A percentile compares a stretch with the other conserved stretches of the same genome.
These are phyloP conservation scores for Thuja plicata DNA, from an alignment of 83 land plant genomes.

Conservation along the genomic window DNA sequence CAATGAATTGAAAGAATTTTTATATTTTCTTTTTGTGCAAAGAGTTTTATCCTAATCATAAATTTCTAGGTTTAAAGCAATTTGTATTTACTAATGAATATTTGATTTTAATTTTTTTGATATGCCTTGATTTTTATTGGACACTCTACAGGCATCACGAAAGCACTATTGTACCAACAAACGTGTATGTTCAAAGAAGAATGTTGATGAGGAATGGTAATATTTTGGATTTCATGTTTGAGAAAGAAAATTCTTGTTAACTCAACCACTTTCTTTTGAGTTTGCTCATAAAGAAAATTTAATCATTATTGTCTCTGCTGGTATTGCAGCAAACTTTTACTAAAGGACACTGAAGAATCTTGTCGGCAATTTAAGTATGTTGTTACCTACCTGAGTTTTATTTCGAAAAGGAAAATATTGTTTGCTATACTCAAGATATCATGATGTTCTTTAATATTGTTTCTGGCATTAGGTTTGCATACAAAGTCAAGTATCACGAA, in stretches of 20 bases:
- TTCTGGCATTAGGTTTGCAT: constrained; percentile 55
- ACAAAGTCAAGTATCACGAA: constrained; percentile 76
- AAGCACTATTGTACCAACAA: constrained; percentile 92
- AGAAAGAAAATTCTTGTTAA: not conserved
- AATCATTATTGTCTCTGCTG: not conserved
- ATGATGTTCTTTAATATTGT: not conserved
- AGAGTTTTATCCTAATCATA: not conserved
- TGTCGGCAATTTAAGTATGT: constrained; percentile 86
- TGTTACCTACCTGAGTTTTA: not conserved
- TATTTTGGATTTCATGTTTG: not conserved
- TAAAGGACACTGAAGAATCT: constrained; percentile 43
- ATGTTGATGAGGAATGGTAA: constrained; percentile 92
- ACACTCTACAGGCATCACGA: constrained; percentile 72
- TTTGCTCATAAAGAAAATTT: not conserved
- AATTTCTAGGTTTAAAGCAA: not conserved
- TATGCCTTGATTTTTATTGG: not conserved
- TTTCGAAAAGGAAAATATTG: not conserved
- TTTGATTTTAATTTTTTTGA: not conserved
- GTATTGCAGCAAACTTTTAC: constrained; percentile 72
- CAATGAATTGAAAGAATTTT: not conserved
- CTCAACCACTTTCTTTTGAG: not conserved
- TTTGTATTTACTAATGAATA: not conserved
- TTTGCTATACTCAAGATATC: not conserved
- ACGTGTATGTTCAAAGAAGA: constrained; percentile 50
- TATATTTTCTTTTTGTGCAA: not conserved